A percentile compares a stretch with the other conserved stretches of the same genome.
Evolutionary conservation across 768 basidiomycete species (phyloP).

Genomic region (Kockovaella imperatae): DNA sequence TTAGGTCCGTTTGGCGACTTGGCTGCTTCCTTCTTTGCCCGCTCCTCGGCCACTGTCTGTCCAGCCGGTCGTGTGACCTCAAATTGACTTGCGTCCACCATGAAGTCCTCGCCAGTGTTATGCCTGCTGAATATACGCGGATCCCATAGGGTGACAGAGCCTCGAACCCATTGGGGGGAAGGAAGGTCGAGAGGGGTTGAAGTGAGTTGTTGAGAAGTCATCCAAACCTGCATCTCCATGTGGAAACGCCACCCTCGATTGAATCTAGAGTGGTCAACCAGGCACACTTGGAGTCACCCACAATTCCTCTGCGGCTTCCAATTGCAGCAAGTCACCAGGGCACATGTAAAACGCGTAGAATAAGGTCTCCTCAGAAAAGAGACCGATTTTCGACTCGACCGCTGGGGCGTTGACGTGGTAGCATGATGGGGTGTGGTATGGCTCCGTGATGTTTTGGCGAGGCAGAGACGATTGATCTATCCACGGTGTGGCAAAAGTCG

Average conservation of each 20-base stretch:
- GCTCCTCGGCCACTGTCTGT: slow-evolving; percentile 11
- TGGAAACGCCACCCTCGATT: slow-evolving; percentile 95
- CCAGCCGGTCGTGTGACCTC: slow-evolving; percentile 30
- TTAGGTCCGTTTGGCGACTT: slow-evolving; percentile 3
- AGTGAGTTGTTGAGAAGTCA: slow-evolving; percentile 63
- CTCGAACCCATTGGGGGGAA: slow-evolving; percentile 57
- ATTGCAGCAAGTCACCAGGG: slow-evolving; percentile 79
- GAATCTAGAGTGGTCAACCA: slow-evolving; percentile 53
- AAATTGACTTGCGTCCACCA: slow-evolving; percentile 21
- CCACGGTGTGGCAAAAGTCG: slow-evolving; percentile 95
- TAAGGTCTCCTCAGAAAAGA: slow-evolving; percentile 87
- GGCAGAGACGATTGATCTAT: slow-evolving; percentile 75
- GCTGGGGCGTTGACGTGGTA: slow-evolving; percentile 79
- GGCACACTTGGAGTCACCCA: slow-evolving; percentile 48
- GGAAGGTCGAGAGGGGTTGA: slow-evolving; percentile 49
- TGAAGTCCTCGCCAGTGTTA: slow-evolving; percentile 37
- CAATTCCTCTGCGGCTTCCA: slow-evolving; percentile 88
- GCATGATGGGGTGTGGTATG: slow-evolving; percentile 75
- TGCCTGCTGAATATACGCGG: slow-evolving; percentile 27
- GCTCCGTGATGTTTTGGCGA: slow-evolving; percentile 45
- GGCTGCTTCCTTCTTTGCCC: background rate
- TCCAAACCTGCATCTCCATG: slow-evolving; percentile 77
- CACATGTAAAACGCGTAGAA: slow-evolving; percentile 98
- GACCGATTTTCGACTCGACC: slow-evolving; percentile 48
- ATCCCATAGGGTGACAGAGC: slow-evolving; percentile 74